A percentile compares a stretch with the other conserved stretches of the same genome.
phyloP scores from a whole-genome alignment of 306 rosid genomes.

The Dicorynia guianensis region DNA sequence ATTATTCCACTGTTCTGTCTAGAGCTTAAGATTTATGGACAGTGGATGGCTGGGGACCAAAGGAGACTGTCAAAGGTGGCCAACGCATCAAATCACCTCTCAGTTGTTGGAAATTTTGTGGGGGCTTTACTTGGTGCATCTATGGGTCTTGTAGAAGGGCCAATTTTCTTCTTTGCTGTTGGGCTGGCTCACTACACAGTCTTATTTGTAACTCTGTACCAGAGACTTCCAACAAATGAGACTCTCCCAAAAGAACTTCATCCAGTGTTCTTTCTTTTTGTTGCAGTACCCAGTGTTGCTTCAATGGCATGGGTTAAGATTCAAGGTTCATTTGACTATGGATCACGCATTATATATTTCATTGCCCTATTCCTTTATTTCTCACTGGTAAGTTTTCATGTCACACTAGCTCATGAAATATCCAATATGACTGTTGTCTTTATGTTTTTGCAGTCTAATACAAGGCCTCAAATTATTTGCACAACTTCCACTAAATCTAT shows the following conservation, averaged over 20 bases:
- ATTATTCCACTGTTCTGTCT: slow-evolving; percentile 73
- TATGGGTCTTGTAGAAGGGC: slow-evolving; percentile 84
- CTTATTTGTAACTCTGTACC: slow-evolving; percentile 80
- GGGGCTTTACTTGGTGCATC: slow-evolving; percentile 81
- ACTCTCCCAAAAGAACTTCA: slow-evolving; percentile 81
- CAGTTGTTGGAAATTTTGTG: slow-evolving; percentile 80
- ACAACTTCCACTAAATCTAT: not conserved
- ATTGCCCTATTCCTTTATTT: slow-evolving; percentile 81
- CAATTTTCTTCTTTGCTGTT: slow-evolving; percentile 80
- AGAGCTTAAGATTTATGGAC: slow-evolving; percentile 87
- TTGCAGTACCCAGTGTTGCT: slow-evolving; percentile 84
- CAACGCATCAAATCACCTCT: slow-evolving; percentile 74
- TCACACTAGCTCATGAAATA: not conserved
- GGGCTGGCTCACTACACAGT: slow-evolving; percentile 79
- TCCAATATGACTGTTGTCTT: not conserved
- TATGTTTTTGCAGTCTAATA: not conserved
- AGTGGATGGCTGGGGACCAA: slow-evolving; percentile 89
- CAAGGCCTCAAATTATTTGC: not conserved
- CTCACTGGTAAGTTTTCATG: slow-evolving; percentile 60
- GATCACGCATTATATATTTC: slow-evolving; percentile 70
- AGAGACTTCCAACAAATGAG: slow-evolving; percentile 77
- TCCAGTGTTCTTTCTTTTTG: slow-evolving; percentile 84
- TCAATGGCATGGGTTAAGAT: slow-evolving; percentile 79
- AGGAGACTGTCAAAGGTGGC: slow-evolving; percentile 82
- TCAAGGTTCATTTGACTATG: slow-evolving; percentile 71